A percentile compares a stretch with the other conserved stretches of the same genome.
phyloP scores from a whole-genome alignment of 1,284 basidiomycete species.

The Macrocystidia cucumis region DNA sequence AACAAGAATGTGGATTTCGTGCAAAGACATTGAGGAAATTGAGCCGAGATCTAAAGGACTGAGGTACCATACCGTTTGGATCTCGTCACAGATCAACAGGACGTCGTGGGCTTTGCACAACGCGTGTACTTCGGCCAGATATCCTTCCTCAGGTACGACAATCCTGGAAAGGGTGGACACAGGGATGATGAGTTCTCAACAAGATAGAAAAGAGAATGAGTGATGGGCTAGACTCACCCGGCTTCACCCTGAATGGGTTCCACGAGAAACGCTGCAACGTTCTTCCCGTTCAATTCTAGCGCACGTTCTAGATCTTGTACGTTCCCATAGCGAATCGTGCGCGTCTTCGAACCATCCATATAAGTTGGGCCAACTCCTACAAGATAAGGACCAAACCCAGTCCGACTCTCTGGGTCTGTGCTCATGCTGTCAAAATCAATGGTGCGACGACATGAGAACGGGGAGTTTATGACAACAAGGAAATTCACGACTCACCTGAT shows the following conservation, averaged over 20 bases:
- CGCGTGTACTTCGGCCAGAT: constrained; percentile 70
- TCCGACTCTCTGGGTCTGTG: constrained; percentile 88
- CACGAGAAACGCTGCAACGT: constrained; percentile 90
- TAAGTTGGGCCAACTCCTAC: constrained; percentile 79
- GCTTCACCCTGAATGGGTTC: constrained; percentile 99
- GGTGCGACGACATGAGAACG: constrained; percentile 10
- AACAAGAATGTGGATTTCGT: constrained; percentile 3
- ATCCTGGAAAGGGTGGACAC: constrained; percentile 43
- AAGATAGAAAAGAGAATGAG: background rate
- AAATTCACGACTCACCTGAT: constrained; percentile 50
- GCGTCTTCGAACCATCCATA: constrained; percentile 38
- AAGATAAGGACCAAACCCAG: constrained; percentile 89
- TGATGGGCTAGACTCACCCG: constrained; percentile 51
- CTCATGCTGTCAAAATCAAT: constrained; percentile 63
- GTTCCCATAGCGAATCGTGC: constrained; percentile 76
- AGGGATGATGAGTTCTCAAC: background rate
- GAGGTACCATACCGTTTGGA: constrained; percentile 70
- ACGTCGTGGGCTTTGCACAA: constrained; percentile 95
- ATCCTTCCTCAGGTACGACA: constrained; percentile 87
- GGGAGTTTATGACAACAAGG: constrained; percentile 3
- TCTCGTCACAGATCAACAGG: constrained; percentile 94
- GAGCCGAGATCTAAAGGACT: background rate
- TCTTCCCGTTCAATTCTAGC: constrained; percentile 74
- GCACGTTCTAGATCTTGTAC: constrained; percentile 80
- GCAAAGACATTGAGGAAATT: too few relatives aligned